Evolutionary conservation across 345 rosid genomes (phyloP).

Genomic region (Brassica napus): Da-Ae NC_063446.1:54566001-54566500

Average conservation of each 20-base stretch:
- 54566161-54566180: background rate
- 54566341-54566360: conserved; percentile 15
- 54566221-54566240: background rate
- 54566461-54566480: background rate
- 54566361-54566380: conserved; percentile 35
- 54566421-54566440: conserved; percentile 10
- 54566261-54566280: conserved; percentile 23
- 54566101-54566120: background rate
- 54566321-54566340: conserved; percentile 21
- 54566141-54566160: conserved; percentile 17
- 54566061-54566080: no score
- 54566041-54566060: background rate
- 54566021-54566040: background rate
- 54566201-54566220: background rate
- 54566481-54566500: conserved; percentile 15
- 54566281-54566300: conserved; percentile 31
- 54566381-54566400: conserved; percentile 29
- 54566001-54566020: background rate
- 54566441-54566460: conserved; percentile 19
- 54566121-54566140: background rate
- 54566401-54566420: conserved; percentile 7
- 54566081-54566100: background rate
- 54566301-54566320: conserved; percentile 23
- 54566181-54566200: background rate
- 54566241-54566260: conserved; percentile 23